Evolutionary conservation across 768 basidiomycete genomes (phyloP), one percentile per base, ranked within the genome.

Genomic region (Auricularia cornea): DNA sequence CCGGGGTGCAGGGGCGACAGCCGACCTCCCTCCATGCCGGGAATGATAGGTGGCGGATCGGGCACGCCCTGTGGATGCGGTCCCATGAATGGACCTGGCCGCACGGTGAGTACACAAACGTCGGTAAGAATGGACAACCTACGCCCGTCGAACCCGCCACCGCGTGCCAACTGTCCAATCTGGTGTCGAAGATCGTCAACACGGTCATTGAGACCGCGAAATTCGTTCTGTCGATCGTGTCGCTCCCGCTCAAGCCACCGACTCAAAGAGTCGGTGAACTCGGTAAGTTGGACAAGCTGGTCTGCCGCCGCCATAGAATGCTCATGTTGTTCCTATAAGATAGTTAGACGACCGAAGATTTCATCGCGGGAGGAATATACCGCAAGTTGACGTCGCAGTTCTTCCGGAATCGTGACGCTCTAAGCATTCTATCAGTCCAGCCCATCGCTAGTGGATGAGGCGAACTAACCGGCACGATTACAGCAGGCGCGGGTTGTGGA

Each of bases 191-290:
- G 70, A 59, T 76, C 74, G 66, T 83, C 79, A 5, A 93, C 77
- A 12, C 88, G 82, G 20, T 83, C 84, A 51, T 83, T 77, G 8
- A 94, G 83, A 10, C 82, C 83, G 20, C 80, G 80, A 41, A 93
- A 74, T 70, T 92, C 91, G 3, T 82, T 78, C 65, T 90, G 90
- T 28, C 92, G 85, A 72, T 92, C 89, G 56, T 81, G 79, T 0
- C 91, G 89, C 71, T 94, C 92, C 35, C 85, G 81, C 62, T 81
- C 85, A 18, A 94, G 76, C 92, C 92, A 94, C 35, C 83, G 81
- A 66, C 93, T 94, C 33, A 93, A 75, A 2, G 79, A 82, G 59
- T 82, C 70, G 83, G 94, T 86, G 67, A 94, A 92, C 60, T 87
- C 77, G 48, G 66, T 64, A 11, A 68, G 40, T 38, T 66, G 66